Evolutionary conservation across 768 basidiomycete species (phyloP).

Genomic region (Mrakia frigida): DNA sequence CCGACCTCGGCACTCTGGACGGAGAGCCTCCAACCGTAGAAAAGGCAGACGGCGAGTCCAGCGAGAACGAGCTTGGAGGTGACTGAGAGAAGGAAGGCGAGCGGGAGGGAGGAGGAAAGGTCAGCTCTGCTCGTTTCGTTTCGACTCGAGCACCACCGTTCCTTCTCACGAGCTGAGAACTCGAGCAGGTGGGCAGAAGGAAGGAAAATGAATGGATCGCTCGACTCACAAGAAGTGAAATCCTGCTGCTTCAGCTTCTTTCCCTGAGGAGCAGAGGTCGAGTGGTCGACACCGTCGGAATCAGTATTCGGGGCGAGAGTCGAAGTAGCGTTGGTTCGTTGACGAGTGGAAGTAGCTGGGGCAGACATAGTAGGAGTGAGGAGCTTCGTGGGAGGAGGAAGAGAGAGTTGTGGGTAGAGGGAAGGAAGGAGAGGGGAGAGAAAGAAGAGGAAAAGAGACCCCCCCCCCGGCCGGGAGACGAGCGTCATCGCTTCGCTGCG

Average conservation of each 20-base stretch:
- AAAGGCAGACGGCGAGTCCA: conserved; percentile 14
- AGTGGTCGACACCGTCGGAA: conserved; percentile 28
- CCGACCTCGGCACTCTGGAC: conserved; percentile 28
- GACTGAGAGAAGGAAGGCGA: not conserved
- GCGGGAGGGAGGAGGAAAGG: not conserved
- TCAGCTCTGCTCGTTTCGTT: too few species aligned
- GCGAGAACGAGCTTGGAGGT: conserved; percentile 21
- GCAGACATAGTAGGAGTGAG: conserved; percentile 10
- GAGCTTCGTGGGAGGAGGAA: not conserved
- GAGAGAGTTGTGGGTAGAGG: not conserved
- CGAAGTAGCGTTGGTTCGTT: conserved; percentile 10
- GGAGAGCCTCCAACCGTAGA: conserved; percentile 28
- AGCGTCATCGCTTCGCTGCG: too few species aligned
- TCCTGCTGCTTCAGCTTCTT: conserved; percentile 20
- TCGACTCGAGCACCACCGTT: too few species aligned
- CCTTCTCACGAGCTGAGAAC: too few species aligned
- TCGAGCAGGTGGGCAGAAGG: too few species aligned
- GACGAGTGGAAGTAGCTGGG: conserved; percentile 21
- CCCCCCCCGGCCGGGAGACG: too few species aligned
- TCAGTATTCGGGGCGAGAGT: not conserved
- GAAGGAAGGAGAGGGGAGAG: not conserved
- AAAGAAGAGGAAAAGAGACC: too few species aligned
- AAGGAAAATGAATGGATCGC: too few species aligned
- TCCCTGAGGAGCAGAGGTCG: conserved; percentile 17
- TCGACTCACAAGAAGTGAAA: conserved; percentile 14